Percentiles rank a stretch among this genome's conserved stretches.
phyloP scores from a whole-genome alignment of 2,329 filamentous ascomycete genomes.

The Cryphonectria naterciae region DNA sequence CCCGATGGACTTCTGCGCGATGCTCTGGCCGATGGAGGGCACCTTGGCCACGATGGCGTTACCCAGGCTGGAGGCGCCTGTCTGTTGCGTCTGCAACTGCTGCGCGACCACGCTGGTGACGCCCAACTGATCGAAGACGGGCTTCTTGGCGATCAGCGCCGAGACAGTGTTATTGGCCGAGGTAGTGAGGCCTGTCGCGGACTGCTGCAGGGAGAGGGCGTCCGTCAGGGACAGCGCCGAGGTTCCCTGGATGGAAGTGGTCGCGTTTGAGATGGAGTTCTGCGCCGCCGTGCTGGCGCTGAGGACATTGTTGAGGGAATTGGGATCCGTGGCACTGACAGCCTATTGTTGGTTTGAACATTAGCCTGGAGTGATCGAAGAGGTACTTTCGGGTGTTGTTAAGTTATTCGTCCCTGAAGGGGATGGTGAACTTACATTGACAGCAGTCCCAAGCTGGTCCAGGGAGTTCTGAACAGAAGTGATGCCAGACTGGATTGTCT shows the following conservation, averaged over 20 bases:
- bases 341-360: neutral
- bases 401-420: neutral
- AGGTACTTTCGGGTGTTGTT: neutral
- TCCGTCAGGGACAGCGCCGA: slow-evolving; percentile 33
- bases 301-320: slow-evolving; percentile 57
- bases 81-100: slow-evolving; percentile 35
- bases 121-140: slow-evolving; percentile 35
- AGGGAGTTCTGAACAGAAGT: slow-evolving; percentile 22
- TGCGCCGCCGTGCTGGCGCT: slow-evolving; percentile 30
- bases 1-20: slow-evolving; percentile 35
- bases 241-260: slow-evolving; percentile 36
- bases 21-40: slow-evolving; percentile 35
- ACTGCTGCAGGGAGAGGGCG: slow-evolving; percentile 30
- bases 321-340: slow-evolving; percentile 24
- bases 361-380: neutral
- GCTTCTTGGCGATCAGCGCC: slow-evolving; percentile 35
- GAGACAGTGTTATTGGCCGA: slow-evolving; percentile 33
- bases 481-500: slow-evolving; percentile 22
- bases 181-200: slow-evolving; percentile 31
- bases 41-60: slow-evolving; percentile 36
- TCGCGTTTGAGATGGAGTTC: slow-evolving; percentile 31
- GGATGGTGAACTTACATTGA: slow-evolving; percentile 5
- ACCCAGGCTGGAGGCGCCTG: slow-evolving; percentile 39
- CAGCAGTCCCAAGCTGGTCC: slow-evolving; percentile 23
- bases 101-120: slow-evolving; percentile 34